phyloP scores from a whole-genome alignment of 163 green algal genomes.

The Chlamydomonas reinhardtii region DNA sequence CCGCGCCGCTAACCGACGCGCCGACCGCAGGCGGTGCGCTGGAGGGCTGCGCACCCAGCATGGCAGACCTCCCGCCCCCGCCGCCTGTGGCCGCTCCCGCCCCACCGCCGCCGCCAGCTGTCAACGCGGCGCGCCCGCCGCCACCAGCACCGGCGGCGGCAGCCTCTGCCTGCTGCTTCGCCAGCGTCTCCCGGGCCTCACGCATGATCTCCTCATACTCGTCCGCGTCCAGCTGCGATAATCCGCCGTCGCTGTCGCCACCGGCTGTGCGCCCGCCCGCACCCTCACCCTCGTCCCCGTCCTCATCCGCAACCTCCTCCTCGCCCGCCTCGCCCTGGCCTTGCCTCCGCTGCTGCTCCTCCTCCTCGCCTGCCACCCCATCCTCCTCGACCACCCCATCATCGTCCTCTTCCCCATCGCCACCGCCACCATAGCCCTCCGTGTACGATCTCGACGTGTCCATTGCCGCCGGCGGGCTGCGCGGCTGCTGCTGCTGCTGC shows the following conservation, averaged over 20 bases:
- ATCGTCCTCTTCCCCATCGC: background rate
- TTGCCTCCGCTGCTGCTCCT: background rate
- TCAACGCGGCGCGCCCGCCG: too few species aligned
- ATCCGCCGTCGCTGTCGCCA: slow-evolving; percentile 6
- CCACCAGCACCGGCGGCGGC: too few species aligned
- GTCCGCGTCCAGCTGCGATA: slow-evolving; percentile 26
- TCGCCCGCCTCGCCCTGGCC: background rate
- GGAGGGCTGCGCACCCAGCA: background rate
- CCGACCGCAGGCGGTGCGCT: background rate
- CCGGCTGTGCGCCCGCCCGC: background rate
- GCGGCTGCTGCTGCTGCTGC: too few species aligned
- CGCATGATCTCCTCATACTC: slow-evolving; percentile 42
- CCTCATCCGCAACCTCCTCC: background rate
- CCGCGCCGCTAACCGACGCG: background rate
- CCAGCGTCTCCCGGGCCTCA: slow-evolving; percentile 31
- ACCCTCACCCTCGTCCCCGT: background rate
- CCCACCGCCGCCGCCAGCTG: too few species aligned
- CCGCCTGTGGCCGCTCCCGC: background rate
- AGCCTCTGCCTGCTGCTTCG: background rate
- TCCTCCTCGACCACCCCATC: background rate
- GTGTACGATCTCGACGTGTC: too few species aligned
- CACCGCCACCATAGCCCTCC: background rate
- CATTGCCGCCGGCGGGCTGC: too few species aligned
- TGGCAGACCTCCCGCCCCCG: background rate
- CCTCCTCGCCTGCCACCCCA: background rate